Base-by-base conservation (phyloP, 805 yeast species). In the Kurtzmaniella fragi region DNA sequence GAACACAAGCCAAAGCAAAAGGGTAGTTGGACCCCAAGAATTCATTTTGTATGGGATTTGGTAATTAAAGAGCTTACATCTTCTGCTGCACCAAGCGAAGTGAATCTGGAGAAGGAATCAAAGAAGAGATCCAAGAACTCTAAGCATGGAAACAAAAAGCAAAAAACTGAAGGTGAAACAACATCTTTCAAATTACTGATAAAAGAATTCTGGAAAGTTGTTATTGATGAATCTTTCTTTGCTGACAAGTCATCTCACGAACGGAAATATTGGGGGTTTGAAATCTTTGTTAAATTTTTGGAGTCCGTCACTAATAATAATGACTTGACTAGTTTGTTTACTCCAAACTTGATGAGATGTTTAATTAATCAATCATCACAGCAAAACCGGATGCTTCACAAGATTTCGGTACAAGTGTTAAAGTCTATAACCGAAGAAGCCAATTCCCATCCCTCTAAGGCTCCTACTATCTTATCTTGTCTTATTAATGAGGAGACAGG, bases 211-310 rank as follows among this genome's bases (percentile, higher is more conserved):
- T 89, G 95, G 95, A 76, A 78, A 48, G 66, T 72, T 3, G 80
- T 79, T 5, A 75, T 91, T 12, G 97, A 91, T 54, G 93, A 88
- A 50, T 74, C 84, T 3, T 77, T 85, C 43, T 90, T 91, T 49
- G 69, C 85, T 4, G 78, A 77, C 28, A 78, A 81, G 46, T 71
- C 96, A 0, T 88, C 96, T 1, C 77, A 82, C 26, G 97, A 90
- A 57, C 71, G 96, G 41, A 91, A 90, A 57, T 85, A 73, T 58
- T 77, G 87, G 75, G 98, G 96, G 0, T 78, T 90, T 50, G 84
- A 84, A 48, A 73, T 89, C 9, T 78, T 90, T 44, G 69, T 62
- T 31, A 64, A 70, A 37, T 70, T 79, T 40, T 54, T 81, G 31
- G 40, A 37, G 2, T 31, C 40, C 2, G 44, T 62, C 4, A 38